A percentile compares a stretch with the other conserved stretches of the same genome.
Evolutionary conservation across 441 rosid genomes (phyloP).

Genomic region (Jatropha multifida): DNA sequence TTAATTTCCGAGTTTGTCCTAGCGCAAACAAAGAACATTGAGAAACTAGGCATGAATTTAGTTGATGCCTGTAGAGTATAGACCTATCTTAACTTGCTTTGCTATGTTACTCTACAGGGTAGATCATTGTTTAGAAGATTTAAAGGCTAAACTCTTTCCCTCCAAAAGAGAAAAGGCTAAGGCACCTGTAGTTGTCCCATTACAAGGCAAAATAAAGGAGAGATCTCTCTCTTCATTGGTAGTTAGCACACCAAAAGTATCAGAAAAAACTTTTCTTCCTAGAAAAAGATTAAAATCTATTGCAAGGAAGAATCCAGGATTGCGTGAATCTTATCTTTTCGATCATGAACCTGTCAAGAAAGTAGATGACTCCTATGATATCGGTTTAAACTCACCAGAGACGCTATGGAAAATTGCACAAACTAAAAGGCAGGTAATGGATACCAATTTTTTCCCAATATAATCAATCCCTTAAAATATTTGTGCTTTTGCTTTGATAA

Average conservation of each 20-base stretch:
- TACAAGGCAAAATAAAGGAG: slow-evolving; percentile 55
- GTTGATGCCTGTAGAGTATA: background rate
- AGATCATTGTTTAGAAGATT: slow-evolving; percentile 64
- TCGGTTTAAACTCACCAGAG: slow-evolving; percentile 45
- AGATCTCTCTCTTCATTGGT: slow-evolving; percentile 62
- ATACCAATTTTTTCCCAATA: background rate
- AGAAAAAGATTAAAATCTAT: slow-evolving; percentile 49
- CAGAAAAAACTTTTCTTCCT: slow-evolving; percentile 36
- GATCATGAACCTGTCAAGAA: slow-evolving; percentile 30
- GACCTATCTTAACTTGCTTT: slow-evolving; percentile 5
- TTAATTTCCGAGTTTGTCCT: background rate
- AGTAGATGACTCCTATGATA: slow-evolving; percentile 17
- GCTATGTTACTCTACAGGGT: slow-evolving; percentile 39
- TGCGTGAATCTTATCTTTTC: slow-evolving; percentile 33
- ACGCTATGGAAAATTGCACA: slow-evolving; percentile 31
- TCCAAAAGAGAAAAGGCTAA: slow-evolving; percentile 37
- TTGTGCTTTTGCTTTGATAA: background rate
- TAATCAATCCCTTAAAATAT: background rate
- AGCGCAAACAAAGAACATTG: background rate
- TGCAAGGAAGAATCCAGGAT: slow-evolving; percentile 40
- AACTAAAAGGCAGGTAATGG: slow-evolving; percentile 46
- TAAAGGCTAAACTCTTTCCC: slow-evolving; percentile 58
- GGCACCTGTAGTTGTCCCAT: slow-evolving; percentile 21
- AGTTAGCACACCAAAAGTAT: slow-evolving; percentile 50
- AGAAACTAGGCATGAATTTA: slow-evolving; percentile 10